Evolutionary conservation across 139 green algal genomes (phyloP).

Genomic region (Chlorella sp.): DNA sequence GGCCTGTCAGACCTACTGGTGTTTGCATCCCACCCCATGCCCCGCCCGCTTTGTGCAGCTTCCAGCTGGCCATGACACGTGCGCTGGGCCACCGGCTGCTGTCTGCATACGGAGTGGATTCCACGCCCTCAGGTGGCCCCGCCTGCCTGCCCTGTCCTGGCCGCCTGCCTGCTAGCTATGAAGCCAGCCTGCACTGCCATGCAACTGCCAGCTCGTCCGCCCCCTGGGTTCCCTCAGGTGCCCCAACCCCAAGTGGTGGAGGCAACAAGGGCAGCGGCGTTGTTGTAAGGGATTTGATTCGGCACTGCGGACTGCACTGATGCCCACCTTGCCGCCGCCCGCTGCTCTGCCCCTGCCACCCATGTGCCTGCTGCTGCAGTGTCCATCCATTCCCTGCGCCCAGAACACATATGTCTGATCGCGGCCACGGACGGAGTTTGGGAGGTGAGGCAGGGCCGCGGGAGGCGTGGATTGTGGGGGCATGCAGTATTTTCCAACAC

Average conservation of each 20-base stretch:
- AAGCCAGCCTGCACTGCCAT: conserved; percentile 51
- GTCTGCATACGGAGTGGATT: conserved; percentile 37
- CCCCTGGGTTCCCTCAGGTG: background rate
- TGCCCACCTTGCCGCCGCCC: too few species aligned
- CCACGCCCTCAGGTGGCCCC: background rate
- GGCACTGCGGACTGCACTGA: too few species aligned
- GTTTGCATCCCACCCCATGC: too few species aligned
- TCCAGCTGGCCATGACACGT: conserved; percentile 75
- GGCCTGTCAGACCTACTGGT: background rate
- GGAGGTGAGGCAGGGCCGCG: conserved; percentile 49
- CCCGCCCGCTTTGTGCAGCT: conserved; percentile 18
- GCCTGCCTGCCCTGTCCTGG: background rate
- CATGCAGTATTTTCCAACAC: background rate
- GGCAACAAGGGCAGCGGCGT: too few species aligned
- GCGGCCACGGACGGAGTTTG: conserved; percentile 74
- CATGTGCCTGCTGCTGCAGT: conserved; percentile 16
- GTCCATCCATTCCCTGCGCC: conserved; percentile 27
- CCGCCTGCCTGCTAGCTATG: background rate
- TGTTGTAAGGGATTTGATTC: too few species aligned
- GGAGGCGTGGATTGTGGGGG: background rate
- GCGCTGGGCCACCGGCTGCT: conserved; percentile 64
- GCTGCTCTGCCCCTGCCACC: background rate
- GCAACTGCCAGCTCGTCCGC: background rate
- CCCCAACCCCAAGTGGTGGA: too few species aligned
- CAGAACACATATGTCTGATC: conserved; percentile 65